These are phyloP conservation scores for Capronia americana DNA, from an alignment of 2,329 filamentous ascomycete species.

Conservation along the genomic window DNA sequence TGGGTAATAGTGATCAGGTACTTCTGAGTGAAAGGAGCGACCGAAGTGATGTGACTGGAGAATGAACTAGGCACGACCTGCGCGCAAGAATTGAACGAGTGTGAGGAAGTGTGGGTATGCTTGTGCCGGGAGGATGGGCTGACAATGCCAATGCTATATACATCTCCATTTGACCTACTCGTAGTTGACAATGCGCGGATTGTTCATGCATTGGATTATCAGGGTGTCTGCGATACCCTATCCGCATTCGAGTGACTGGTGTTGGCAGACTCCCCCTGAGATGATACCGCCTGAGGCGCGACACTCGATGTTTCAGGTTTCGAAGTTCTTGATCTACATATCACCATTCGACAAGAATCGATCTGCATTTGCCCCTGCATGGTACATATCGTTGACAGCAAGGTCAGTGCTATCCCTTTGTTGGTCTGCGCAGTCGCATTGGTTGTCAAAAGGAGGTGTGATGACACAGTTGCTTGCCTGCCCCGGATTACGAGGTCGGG, in stretches of 20 bases:
- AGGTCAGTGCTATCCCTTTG: conserved; percentile 2
- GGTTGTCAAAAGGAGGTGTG: conserved; percentile 2
- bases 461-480: not conserved
- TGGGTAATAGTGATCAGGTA: conserved; percentile 14
- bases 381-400: not conserved
- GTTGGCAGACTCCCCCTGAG: conserved; percentile 7
- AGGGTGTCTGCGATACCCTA: conserved; percentile 28
- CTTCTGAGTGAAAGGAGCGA: conserved; percentile 3
- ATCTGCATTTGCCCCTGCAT: conserved; percentile 20
- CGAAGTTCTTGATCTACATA: conserved; percentile 6
- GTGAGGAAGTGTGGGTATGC: conserved; percentile 5
- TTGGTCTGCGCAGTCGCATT: conserved; percentile 1
- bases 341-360: conserved; percentile 17
- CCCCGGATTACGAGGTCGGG: too few relatives aligned
- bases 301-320: conserved; percentile 23
- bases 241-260: conserved; percentile 32
- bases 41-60: not conserved
- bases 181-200: conserved; percentile 4
- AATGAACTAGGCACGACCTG: conserved; percentile 30
- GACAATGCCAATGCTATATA: conserved; percentile 7
- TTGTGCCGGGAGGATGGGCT: not conserved
- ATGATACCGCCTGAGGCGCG: conserved; percentile 5
- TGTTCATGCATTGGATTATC: conserved; percentile 14
- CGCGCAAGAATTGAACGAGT: conserved; percentile 25
- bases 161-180: not conserved